Conservation (phyloP, 441 rosid species). For the Populus hybrid region DNA sequence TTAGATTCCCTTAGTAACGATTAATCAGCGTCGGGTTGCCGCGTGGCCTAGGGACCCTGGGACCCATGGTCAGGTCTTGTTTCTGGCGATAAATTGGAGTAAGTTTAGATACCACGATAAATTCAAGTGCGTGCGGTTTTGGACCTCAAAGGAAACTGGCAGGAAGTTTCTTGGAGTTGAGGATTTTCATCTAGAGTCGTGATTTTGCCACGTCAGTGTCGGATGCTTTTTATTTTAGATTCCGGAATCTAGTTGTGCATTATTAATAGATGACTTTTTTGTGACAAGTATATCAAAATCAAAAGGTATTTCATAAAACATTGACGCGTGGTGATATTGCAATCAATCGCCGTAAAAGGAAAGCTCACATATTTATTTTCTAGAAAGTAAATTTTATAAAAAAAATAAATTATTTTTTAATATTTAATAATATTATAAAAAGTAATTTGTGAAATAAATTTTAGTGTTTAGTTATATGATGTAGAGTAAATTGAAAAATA, state of each 20-base stretch:
- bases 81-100: slow-evolving; percentile 14
- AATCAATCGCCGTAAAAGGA: background rate
- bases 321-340: background rate
- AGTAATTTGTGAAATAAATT: too few relatives aligned
- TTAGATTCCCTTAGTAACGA: slow-evolving; percentile 11
- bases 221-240: background rate
- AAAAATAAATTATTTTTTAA: too few relatives aligned
- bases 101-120: slow-evolving; percentile 17
- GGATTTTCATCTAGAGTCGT: background rate
- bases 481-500: too few relatives aligned
- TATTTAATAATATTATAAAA: too few relatives aligned
- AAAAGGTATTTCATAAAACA: background rate
- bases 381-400: too few relatives aligned
- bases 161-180: slow-evolving; percentile 24
- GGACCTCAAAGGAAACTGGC: background rate
- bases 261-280: background rate
- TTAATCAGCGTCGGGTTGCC: slow-evolving; percentile 51
- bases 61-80: background rate
- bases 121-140: background rate
- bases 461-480: too few relatives aligned
- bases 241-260: background rate
- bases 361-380: background rate
- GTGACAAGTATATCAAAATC: background rate
- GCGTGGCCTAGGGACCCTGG: slow-evolving; percentile 37
- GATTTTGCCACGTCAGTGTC: slow-evolving; percentile 30